Percentiles rank a stretch among this genome's conserved stretches.
Conservation (phyloP, 2,329 filamentous ascomycete species). For the Neocatenulostroma microsporum region DNA sequence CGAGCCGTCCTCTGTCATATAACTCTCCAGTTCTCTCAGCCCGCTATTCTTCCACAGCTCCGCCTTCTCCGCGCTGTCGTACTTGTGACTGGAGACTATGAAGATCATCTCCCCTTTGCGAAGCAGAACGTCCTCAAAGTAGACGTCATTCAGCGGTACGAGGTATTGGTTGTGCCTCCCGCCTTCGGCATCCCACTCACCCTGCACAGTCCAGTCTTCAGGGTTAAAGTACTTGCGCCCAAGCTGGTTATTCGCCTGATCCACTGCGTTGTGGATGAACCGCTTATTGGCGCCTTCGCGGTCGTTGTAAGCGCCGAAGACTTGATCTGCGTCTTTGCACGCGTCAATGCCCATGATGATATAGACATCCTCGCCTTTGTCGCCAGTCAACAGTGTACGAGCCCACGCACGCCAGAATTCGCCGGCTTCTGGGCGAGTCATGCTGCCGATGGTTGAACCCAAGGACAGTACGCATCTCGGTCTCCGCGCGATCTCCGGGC, state of each 20-base stretch:
- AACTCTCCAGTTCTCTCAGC: not conserved
- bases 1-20: conserved; percentile 1
- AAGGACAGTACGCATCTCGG: conserved; percentile 2
- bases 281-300: not conserved
- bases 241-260: conserved; percentile 2
- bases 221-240: not conserved
- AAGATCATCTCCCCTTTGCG: conserved; percentile 1
- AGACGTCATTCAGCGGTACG: not conserved
- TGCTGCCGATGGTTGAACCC: conserved; percentile 2
- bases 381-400: not conserved
- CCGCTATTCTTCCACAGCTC: not conserved
- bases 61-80: not conserved
- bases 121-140: conserved; percentile 1
- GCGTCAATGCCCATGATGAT: conserved; percentile 4
- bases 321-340: conserved; percentile 1
- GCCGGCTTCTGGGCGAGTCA: not conserved
- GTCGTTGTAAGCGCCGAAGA: conserved; percentile 4
- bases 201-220: not conserved
- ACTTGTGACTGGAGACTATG: conserved; percentile 2
- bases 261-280: conserved; percentile 2
- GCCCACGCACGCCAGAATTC: not conserved
- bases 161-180: conserved; percentile 3
- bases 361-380: not conserved
- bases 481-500: not conserved
- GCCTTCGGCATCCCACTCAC: conserved; percentile 2